These are phyloP conservation scores for Saccharomyces pastorianus DNA, from an alignment of 1,139 yeast genomes.

Conservation along the genomic window DNA sequence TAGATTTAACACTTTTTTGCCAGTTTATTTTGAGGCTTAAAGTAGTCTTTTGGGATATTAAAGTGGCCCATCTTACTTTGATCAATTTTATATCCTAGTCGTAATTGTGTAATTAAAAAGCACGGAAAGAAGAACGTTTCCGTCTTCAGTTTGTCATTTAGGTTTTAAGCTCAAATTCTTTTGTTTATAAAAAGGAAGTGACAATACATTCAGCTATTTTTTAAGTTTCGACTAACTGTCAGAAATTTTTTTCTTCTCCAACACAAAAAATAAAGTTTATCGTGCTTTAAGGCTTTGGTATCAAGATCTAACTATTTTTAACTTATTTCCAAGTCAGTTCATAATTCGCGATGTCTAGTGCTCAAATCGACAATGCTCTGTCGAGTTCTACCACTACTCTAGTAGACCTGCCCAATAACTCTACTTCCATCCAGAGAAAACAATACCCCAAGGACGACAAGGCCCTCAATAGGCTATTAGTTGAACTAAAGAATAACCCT, in stretches of 20 bases:
- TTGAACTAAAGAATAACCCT: slow-evolving; percentile 8
- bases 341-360: background rate
- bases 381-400: slow-evolving; percentile 13
- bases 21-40: too few relatives aligned
- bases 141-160: background rate
- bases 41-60: too few relatives aligned
- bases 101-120: background rate
- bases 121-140: background rate
- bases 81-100: background rate
- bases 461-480: slow-evolving; percentile 1
- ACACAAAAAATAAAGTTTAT: too few relatives aligned
- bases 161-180: background rate
- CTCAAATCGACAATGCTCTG: slow-evolving; percentile 3
- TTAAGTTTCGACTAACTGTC: too few relatives aligned
- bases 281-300: too few relatives aligned
- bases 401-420: slow-evolving; percentile 9
- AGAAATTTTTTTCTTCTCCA: too few relatives aligned
- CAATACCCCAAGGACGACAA: slow-evolving; percentile 5
- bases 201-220: too few relatives aligned
- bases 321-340: background rate
- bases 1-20: background rate
- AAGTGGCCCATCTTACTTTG: too few relatives aligned
- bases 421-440: background rate
- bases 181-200: too few relatives aligned
- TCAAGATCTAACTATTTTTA: too few relatives aligned